phyloP scores from a whole-genome alignment of 1,284 basidiomycete species.

The Cryptococcus neoformans region DNA sequence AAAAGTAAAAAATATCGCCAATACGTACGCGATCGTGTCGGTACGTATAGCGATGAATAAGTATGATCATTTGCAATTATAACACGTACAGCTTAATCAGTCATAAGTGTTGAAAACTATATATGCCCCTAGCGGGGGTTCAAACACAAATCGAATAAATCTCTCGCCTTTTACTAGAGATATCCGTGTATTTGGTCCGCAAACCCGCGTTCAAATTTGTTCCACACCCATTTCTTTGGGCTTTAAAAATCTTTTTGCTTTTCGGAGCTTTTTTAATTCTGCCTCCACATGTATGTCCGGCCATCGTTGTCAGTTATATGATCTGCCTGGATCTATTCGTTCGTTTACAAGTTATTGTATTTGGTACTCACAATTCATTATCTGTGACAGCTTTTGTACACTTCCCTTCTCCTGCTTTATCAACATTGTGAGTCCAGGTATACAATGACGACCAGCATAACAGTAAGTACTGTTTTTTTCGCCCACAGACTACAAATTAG shows the following conservation, averaged over 20 bases:
- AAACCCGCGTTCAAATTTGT: constrained; percentile 22
- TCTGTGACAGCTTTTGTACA: too few relatives aligned
- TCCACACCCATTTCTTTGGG: constrained; percentile 14
- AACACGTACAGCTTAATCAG: too few relatives aligned
- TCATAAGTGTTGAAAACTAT: too few relatives aligned
- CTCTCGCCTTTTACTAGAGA: constrained; percentile 27
- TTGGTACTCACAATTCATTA: background rate
- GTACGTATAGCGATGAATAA: too few relatives aligned
- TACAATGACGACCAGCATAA: constrained; percentile 20
- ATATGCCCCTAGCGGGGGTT: constrained; percentile 3
- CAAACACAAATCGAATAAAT: constrained; percentile 16
- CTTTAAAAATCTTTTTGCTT: constrained; percentile 5
- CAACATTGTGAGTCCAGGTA: too few relatives aligned
- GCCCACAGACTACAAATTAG: too few relatives aligned
- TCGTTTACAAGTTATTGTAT: too few relatives aligned
- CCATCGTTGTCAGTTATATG: background rate
- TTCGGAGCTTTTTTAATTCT: background rate
- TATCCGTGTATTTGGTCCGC: constrained; percentile 18
- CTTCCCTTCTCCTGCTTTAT: too few relatives aligned
- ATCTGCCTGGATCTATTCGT: background rate
- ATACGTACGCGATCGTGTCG: too few relatives aligned
- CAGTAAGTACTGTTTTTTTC: constrained; percentile 7
- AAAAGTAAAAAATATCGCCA: too few relatives aligned
- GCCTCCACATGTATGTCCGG: background rate
- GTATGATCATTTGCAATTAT: too few relatives aligned